These are phyloP conservation scores for Fraxinus paxiana DNA, from an alignment of 305 asterid genomes.

Conservation along the genomic window DNA sequence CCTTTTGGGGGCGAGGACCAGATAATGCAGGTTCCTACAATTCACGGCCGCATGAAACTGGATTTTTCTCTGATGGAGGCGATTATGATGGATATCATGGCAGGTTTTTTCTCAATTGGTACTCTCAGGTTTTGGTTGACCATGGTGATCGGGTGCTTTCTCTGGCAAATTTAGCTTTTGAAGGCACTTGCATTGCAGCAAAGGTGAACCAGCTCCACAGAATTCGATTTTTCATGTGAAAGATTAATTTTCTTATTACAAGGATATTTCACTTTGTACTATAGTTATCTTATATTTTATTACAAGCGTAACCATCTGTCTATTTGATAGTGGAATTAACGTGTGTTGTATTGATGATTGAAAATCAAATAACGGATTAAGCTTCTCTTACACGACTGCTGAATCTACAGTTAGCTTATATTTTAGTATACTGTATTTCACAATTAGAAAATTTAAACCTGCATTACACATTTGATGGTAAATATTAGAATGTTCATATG, in stretches of 20 bases:
- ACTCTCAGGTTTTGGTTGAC: conserved; percentile 58
- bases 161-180: conserved; percentile 68
- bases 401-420: not conserved
- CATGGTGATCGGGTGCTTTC: conserved; percentile 69
- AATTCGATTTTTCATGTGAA: not conserved
- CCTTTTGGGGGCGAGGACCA: conserved; percentile 65
- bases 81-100: conserved; percentile 73
- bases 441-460: not conserved
- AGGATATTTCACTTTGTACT: not conserved
- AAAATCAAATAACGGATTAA: not conserved
- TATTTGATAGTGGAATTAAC: not conserved
- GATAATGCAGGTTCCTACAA: conserved; percentile 65
- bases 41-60: conserved; percentile 69
- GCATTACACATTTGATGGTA: not conserved
- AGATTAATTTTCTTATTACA: not conserved
- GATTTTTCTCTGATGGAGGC: conserved; percentile 74
- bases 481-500: not conserved
- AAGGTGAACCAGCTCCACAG: conserved; percentile 40
- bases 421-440: not conserved
- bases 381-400: not conserved
- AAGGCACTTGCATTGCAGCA: conserved; percentile 62
- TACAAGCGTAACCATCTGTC: not conserved
- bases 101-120: conserved; percentile 69
- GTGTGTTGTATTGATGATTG: not conserved
- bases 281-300: not conserved